Base-by-base conservation (phyloP, 768 basidiomycete species). In the Polyporus arcularius region DNA sequence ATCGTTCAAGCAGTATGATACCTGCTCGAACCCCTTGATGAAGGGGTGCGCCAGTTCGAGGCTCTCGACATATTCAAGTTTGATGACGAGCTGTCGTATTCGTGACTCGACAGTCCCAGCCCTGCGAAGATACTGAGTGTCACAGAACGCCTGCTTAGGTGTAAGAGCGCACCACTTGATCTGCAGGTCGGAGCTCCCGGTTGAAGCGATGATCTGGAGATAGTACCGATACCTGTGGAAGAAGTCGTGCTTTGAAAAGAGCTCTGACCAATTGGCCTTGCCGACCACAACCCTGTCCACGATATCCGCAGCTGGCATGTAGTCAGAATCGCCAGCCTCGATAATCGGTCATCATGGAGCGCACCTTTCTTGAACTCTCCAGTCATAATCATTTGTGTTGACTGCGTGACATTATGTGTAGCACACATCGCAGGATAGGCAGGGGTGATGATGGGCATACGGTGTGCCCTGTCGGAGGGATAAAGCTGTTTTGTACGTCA, bases 401-500 rank as follows among this genome's bases (percentile, higher is more conserved):
- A 97, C 45, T 86, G 85, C 53, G 94, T 95, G 61, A 98, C 96
- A 68, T 98, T 99, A 77, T 99, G 97, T 16, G 97, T 99, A 28
- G 96, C 86, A 73, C 96, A 98, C 96, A 99, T 99, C 6, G 96
- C 89, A 48, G 97, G 97, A 75, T 98, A 99, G 11, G 97, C 96
- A 3, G 97, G 97, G 2, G 97, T 99, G 68, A 99, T 98, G 70
- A 99, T 98, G 12, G 97, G 97, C 97, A 98, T 98, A 65, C 94
- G 85, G 76, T 99, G 97, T n/a, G 92, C 84, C 59, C 92, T 83
- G 74, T 98, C 95, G 61, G 85, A 85, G 4, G 94, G 94, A 73
- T 96, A 98, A 56, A 97, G 74, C 91, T 96, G 60, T 2, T 43
- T 26, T 28, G 43, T 26, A 51, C 14, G 18, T 55, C 32, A 48